Conservation (phyloP, 768 basidiomycete species). For the Mycena vitilis region DNA sequence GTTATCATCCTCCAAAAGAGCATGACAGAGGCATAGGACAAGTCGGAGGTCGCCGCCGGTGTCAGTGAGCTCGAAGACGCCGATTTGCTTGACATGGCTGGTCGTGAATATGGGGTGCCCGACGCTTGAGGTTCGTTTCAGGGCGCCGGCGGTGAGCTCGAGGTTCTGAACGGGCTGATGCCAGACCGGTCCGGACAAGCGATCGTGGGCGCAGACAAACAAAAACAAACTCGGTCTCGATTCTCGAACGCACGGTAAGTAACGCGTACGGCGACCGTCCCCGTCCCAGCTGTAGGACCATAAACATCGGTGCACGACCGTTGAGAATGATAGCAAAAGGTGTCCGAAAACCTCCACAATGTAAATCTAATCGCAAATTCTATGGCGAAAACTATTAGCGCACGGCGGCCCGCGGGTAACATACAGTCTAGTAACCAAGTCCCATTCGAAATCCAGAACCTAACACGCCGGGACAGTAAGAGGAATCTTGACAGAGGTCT, state of each 20-base stretch:
- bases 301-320: too few species aligned
- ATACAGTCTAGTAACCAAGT: neutral
- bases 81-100: slow-evolving; percentile 11
- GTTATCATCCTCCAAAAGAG: slow-evolving; percentile 88
- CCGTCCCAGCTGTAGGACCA: too few species aligned
- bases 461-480: slow-evolving; percentile 87
- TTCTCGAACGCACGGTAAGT: too few species aligned
- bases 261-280: too few species aligned
- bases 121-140: slow-evolving; percentile 1
- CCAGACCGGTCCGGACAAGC: too few species aligned
- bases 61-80: slow-evolving; percentile 8
- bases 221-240: neutral
- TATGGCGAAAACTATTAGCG: slow-evolving; percentile 20
- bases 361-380: slow-evolving; percentile 2
- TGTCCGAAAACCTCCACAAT: neutral
- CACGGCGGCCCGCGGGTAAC: too few species aligned
- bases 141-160: neutral
- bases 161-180: neutral
- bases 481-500: slow-evolving; percentile 77
- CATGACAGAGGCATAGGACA: slow-evolving; percentile 78
- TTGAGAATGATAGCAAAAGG: too few species aligned
- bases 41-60: slow-evolving; percentile 8
- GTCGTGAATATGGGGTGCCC: neutral
- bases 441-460: slow-evolving; percentile 1
- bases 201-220: too few species aligned